Evolutionary conservation across 2,329 filamentous ascomycete species (phyloP), one percentile per base, ranked within the genome.

Genomic region (Incumbomyces delicatus): DNA sequence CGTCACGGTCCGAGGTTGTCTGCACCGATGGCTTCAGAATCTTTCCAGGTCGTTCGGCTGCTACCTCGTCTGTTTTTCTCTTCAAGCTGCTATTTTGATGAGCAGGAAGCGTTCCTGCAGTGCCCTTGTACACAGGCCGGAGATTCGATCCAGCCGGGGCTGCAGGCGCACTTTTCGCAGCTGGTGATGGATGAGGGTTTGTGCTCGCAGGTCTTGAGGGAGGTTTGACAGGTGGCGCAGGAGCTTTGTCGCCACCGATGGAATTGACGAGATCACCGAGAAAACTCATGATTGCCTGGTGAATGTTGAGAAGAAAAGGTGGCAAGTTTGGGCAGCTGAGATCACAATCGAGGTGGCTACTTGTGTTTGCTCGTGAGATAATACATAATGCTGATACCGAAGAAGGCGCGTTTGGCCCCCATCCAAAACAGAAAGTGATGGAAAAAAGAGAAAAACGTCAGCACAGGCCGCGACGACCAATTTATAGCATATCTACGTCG

Each of bases 181-280:
- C 47, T 31, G 33, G 41, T 11, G 37, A 41, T 38, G 46, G 34
- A 31, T 50, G 41, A 32, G 49, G 37, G 48, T 49, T 47, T 32
- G 54, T 41, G 45, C 37, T 45, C 48, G 46, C 36, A 30, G 50
- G 48, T 37, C 42, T 49, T 11, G 27, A 40, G 18, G 47, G 36
- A 11, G 37, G 49, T 35, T 46, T 53, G 29, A 55, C 48, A 29
- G 55, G 55, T 34, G 54, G 55, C 27, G 54, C 48, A 12, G 59
- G 49, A 11, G 54, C 47, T 22, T 56, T 59, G 42, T 66, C 66
- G 50, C 64, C 68, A 57, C 69, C 68, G 50, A 74, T 70, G 33
- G 71, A 73, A 48, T 70, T 67, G 50, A 75, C 66, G 33, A 74
- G 66, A 17, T 71, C 73, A 56, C 71, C 71, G 48, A 75, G 66